Evolutionary conservation across 257 asterid genomes (phyloP), one percentile per base, ranked within the genome.

Genomic region (Anisodus acutangulus): DNA sequence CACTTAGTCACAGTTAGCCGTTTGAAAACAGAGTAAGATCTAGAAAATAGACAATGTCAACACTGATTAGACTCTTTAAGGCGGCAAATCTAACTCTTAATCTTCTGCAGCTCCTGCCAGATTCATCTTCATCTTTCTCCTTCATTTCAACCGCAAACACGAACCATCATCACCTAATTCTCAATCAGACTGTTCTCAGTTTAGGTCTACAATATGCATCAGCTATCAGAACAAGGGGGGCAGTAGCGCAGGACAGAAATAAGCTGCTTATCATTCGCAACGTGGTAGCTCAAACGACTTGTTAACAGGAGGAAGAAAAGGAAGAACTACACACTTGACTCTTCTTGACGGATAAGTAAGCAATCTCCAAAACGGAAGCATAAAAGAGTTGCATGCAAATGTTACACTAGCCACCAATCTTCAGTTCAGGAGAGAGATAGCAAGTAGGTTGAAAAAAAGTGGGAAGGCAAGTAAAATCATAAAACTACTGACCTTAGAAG

Each of bases 401-500:
- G 62, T 22, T 13, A 51, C 81, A 76, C 62, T 51, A 76, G 81
- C 62, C 43, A 51, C 81, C 81, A 51, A 76, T 22, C 63, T 11
- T 51, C 81, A 74, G 8, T 76, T 51, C 62, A 76, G 63, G 81
- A 22, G 26, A 51, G 13, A 74, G 13, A 76, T 4, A 76, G 22
- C 19, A 76, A 17, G 59, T 51, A 49, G 63, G 41, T 22, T 49
- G 55, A 74, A 22, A 76, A 72, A 45, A 13, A 26, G 13, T 26
- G 62, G 81, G 5, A 74, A 22, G 64, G 41, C 43, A 67, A 84
- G 78, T 17, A 43, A 66, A 64, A 85, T 17, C 16, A 35, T 31
- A 49, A 64, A 83, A 31, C 47, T 84, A 58, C 81, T 82, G 87
- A 96, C 99, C 99, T 92, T 84, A 92, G 95, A 86, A 96, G 97